Percentiles rank a stretch among this genome's conserved stretches.
Evolutionary conservation across 192 early-diverging fungal species (phyloP).

Genomic region (Backusella sp.): DNA sequence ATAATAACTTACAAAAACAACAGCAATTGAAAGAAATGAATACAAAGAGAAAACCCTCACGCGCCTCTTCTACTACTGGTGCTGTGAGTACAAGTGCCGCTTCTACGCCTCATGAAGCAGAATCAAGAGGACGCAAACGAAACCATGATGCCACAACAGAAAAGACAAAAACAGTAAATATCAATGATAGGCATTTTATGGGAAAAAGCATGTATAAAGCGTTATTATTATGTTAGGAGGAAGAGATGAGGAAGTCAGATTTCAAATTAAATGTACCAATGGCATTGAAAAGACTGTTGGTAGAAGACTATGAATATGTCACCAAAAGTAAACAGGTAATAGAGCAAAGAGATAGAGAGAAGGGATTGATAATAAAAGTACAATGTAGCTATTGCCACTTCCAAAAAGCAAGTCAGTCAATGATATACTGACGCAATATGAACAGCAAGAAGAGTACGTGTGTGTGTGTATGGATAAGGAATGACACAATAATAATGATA

Average conservation of each 20-base stretch:
- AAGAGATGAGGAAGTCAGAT: constrained; percentile 72
- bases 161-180: constrained; percentile 19
- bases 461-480: not conserved
- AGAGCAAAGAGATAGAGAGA: not conserved
- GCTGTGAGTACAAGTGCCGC: not conserved
- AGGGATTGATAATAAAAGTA: not conserved
- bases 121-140: constrained; percentile 31
- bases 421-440: constrained; percentile 74
- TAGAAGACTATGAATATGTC: constrained; percentile 97
- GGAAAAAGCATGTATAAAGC: no score
- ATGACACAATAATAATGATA: not conserved
- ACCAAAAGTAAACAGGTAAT: constrained; percentile 88
- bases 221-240: constrained; percentile 46
- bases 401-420: constrained; percentile 78
- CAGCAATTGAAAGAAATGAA: constrained; percentile 68
- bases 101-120: constrained; percentile 7
- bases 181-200: no score
- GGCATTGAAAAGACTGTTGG: constrained; percentile 74
- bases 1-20: constrained; percentile 84
- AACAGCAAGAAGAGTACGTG: constrained; percentile 8
- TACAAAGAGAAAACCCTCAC: constrained; percentile 30
- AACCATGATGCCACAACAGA: constrained; percentile 28
- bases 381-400: constrained; percentile 69
- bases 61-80: not conserved
- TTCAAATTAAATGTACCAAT: constrained; percentile 91